Percentiles rank a stretch among this genome's conserved stretches.
phyloP scores from a whole-genome alignment of 1,284 basidiomycete species.

The Fomitopsis palustris region DNA sequence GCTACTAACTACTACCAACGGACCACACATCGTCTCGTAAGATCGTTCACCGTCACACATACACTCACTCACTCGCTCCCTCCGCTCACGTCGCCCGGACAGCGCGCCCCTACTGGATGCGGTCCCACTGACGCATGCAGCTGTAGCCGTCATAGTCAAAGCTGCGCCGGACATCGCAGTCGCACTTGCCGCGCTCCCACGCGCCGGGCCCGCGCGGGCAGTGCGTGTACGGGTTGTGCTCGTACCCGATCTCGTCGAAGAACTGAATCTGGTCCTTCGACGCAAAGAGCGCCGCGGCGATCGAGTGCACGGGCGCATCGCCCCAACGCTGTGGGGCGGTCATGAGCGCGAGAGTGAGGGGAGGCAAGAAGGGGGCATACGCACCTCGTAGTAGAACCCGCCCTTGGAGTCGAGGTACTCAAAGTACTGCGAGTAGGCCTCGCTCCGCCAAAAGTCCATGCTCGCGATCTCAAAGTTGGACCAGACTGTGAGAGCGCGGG shows the following conservation, averaged over 20 bases:
- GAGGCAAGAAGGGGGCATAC: constrained; percentile 10
- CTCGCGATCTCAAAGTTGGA: constrained; percentile 78
- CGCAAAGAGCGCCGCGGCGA: constrained; percentile 65
- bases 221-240: constrained; percentile 48
- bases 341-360: not conserved
- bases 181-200: constrained; percentile 43
- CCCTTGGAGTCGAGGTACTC: constrained; percentile 68
- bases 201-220: constrained; percentile 42
- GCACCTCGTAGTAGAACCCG: constrained; percentile 77
- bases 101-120: constrained; percentile 11
- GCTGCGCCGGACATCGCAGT: constrained; percentile 36
- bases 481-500: constrained; percentile 46
- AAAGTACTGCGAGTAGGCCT: constrained; percentile 73
- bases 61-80: not conserved
- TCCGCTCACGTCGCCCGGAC: not conserved
- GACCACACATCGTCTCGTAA: not conserved
- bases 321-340: constrained; percentile 57
- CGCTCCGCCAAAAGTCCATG: constrained; percentile 55
- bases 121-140: constrained; percentile 47
- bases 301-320: constrained; percentile 79
- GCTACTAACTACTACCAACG: too few species aligned
- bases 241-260: constrained; percentile 62
- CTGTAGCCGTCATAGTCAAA: constrained; percentile 52
- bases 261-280: constrained; percentile 64
- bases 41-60: not conserved